Base-by-base conservation (phyloP, 495 filamentous ascomycete genomes). In the Chaetomium cochliodes region DNA sequence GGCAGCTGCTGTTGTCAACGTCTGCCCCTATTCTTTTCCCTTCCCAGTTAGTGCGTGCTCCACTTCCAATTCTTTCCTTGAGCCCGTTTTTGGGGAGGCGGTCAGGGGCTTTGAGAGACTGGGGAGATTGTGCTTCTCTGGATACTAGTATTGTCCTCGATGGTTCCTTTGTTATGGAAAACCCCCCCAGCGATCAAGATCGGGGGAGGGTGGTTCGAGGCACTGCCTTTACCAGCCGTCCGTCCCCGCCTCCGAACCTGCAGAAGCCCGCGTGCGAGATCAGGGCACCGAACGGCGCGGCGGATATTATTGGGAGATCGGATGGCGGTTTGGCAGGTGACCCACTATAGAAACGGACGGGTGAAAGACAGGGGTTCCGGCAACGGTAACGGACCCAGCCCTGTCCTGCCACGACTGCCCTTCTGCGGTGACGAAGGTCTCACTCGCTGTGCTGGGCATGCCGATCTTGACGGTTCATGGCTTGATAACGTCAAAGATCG, bases 91-190 rank as follows among this genome's bases (percentile, higher is more conserved):
- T 33, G 2, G 3, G 6, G 37, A 47, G 60, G 50, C 60, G 39
- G 60, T 46, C 51, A 58, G 39, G 30, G 30, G 33, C 49, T 54
- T 60, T 60, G 28, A 60, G 8, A 42, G n/a, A n/a, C n/a, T 1
- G 52, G 15, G 53, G 57, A 52, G 63, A 63, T 65, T 67, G 65
- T 65, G 55, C 6, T 49, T 25, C 9, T 23, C 9, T 1, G 23
- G 60, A 63, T 13, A 9, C 46, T 65, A 65, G 16, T 62, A 68
- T 70, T 68, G 66, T 68, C 25, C 60, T 64, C 46, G 52, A 60
- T 49, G 56, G 13, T 44, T 44, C 37, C 64, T 67, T 25, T 44
- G 51, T 41, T 11, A 12, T 26, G 1, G 8, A 37, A 5, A 1
- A 37, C 33, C 3, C 11, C 30, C 33, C 33, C 16, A 2, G 3